Evolutionary conservation across 225 moss, liverwort and hornwort species (phyloP).

Genomic region (Bryoerythrophyllum caledonicum): DNA sequence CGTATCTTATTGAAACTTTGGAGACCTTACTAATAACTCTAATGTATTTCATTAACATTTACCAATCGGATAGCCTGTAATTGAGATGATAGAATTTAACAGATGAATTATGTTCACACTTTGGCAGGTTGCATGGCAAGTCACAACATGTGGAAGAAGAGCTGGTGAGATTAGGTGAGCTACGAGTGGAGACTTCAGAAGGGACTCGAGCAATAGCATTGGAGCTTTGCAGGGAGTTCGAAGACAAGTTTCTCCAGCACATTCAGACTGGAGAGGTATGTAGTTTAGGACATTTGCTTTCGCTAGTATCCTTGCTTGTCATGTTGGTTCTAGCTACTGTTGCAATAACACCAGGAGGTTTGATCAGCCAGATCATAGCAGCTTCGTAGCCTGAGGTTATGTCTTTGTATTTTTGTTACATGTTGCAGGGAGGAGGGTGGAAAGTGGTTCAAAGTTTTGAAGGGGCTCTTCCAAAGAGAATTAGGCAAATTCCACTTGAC

Average conservation of each 20-base stretch:
- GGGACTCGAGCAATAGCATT: constrained; percentile 93
- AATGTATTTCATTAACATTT: too few species aligned
- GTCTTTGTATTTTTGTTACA: background rate
- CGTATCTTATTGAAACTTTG: too few species aligned
- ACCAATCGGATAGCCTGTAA: background rate
- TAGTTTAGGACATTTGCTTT: background rate
- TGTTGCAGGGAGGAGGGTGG: constrained; percentile 82
- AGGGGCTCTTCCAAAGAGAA: constrained; percentile 76
- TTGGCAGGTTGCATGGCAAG: constrained; percentile 80
- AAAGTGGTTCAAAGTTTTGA: constrained; percentile 95
- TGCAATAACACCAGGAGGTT: background rate
- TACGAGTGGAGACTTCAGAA: constrained; percentile 87
- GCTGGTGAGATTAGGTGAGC: constrained; percentile 86
- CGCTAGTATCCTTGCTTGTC: constrained; percentile 6
- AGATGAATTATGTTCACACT: background rate
- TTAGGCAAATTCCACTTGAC: constrained; percentile 77
- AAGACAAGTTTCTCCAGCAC: constrained; percentile 90
- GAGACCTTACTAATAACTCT: too few species aligned
- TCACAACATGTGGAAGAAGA: constrained; percentile 89
- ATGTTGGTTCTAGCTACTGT: background rate
- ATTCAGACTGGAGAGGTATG: constrained; percentile 89
- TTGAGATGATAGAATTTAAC: background rate
- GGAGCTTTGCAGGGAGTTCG: constrained; percentile 96
- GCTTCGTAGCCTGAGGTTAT: background rate
- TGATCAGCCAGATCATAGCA: background rate